These are phyloP conservation scores for Phialophora macrospora DNA, from an alignment of 2,329 filamentous ascomycete species.

Conservation along the genomic window DNA sequence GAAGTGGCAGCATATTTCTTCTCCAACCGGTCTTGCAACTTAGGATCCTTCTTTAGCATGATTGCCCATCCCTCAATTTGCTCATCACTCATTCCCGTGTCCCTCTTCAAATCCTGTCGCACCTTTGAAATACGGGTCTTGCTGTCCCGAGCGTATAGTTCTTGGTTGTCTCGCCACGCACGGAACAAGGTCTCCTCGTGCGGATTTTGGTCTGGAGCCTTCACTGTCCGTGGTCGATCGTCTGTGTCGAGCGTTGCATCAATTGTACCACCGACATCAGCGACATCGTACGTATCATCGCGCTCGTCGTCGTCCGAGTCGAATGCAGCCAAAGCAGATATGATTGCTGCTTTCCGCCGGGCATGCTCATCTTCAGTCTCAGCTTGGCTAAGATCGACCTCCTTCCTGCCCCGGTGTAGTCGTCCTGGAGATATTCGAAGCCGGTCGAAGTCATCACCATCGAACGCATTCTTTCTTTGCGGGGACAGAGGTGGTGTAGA, in stretches of 20 bases:
- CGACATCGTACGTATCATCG: slow-evolving; percentile 94
- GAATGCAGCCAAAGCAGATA: slow-evolving; percentile 85
- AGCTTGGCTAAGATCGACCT: slow-evolving; percentile 24
- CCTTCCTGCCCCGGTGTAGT: slow-evolving; percentile 75
- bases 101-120: slow-evolving; percentile 68
- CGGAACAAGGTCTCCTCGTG: slow-evolving; percentile 75
- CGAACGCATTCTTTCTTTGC: slow-evolving; percentile 73
- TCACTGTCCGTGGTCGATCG: slow-evolving; percentile 25
- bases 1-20: slow-evolving; percentile 56
- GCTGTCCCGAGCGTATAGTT: slow-evolving; percentile 72
- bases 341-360: slow-evolving; percentile 80
- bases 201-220: slow-evolving; percentile 35
- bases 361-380: slow-evolving; percentile 55
- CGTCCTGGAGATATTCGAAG: slow-evolving; percentile 69
- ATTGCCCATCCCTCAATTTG: slow-evolving; percentile 91
- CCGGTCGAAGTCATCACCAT: slow-evolving; percentile 77
- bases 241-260: slow-evolving; percentile 58
- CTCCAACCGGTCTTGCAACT: slow-evolving; percentile 71
- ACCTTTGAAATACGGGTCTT: slow-evolving; percentile 68
- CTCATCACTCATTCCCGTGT: slow-evolving; percentile 91
- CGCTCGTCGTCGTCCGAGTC: slow-evolving; percentile 95
- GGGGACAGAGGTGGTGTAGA: slow-evolving; percentile 50
- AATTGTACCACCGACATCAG: slow-evolving; percentile 87
- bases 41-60: slow-evolving; percentile 77
- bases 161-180: slow-evolving; percentile 68